phyloP scores from a whole-genome alignment of 192 early-diverging fungal genomes.

The Phlyctochytrium bullatum region DNA sequence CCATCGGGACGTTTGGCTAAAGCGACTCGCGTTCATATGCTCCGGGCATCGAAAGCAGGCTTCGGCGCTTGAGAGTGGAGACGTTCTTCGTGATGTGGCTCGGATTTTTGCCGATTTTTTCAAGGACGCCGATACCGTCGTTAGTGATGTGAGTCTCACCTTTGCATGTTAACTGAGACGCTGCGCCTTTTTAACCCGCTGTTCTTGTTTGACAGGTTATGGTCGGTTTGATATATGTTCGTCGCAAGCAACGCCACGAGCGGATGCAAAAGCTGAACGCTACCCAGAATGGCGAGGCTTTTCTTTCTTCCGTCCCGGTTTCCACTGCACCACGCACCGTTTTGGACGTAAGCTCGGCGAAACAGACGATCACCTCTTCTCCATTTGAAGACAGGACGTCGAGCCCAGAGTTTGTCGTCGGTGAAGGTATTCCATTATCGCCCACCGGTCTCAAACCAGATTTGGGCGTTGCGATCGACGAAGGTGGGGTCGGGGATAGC shows the following conservation, averaged over 20 bases:
- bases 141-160: conserved; percentile 31
- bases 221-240: conserved; percentile 36
- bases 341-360: background rate
- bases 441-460: background rate
- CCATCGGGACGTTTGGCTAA: conserved; percentile 25
- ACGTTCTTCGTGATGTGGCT: conserved; percentile 40
- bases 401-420: background rate
- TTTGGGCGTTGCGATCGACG: background rate
- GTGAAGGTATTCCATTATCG: background rate
- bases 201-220: conserved; percentile 24
- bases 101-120: conserved; percentile 44
- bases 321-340: background rate
- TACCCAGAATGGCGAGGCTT: too few relatives aligned
- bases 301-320: too few relatives aligned
- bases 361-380: too few relatives aligned
- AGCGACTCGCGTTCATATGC: conserved; percentile 26
- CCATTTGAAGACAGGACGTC: background rate
- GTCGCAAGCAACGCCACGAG: conserved; percentile 24
- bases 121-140: conserved; percentile 35
- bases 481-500: background rate
- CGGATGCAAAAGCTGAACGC: too few relatives aligned
- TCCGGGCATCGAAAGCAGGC: conserved; percentile 14
- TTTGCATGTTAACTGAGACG: background rate
- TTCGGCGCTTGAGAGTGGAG: conserved; percentile 10
- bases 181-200: background rate